Conservation (phyloP, 768 basidiomycete genomes). For the Rhodotorula graminis region DNA sequence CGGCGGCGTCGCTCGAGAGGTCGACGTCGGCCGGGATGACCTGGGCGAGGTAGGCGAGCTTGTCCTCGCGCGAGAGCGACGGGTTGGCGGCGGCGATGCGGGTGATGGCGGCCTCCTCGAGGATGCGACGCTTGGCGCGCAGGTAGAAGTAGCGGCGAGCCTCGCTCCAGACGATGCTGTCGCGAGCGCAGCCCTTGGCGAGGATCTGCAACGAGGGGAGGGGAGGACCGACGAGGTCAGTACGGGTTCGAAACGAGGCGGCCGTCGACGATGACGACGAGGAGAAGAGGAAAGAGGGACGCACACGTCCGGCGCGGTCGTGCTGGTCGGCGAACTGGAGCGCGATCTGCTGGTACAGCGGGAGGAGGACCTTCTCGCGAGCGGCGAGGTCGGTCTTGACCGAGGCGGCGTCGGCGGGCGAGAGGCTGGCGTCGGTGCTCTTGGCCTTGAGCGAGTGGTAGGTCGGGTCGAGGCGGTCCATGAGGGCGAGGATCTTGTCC, state of each 20-base stretch:
- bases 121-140: conserved; percentile 46
- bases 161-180: conserved; percentile 41
- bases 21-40: conserved; percentile 43
- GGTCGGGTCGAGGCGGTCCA: conserved; percentile 84
- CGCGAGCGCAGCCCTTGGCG: conserved; percentile 44
- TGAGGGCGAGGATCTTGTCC: conserved; percentile 79
- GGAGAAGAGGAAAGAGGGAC: background rate
- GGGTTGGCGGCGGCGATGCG: conserved; percentile 48
- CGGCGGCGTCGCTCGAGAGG: conserved; percentile 40
- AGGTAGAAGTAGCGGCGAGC: conserved; percentile 48
- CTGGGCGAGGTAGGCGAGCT: conserved; percentile 40
- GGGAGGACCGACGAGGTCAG: background rate
- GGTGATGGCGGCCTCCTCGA: conserved; percentile 45
- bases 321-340: conserved; percentile 93
- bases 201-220: conserved; percentile 26
- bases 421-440: conserved; percentile 68
- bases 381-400: conserved; percentile 65
- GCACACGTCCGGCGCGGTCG: conserved; percentile 50
- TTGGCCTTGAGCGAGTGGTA: conserved; percentile 76
- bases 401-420: conserved; percentile 66
- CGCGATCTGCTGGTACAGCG: conserved; percentile 90
- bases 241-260: background rate
- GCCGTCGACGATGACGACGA: too few species aligned
- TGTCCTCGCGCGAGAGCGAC: conserved; percentile 46
- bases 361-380: conserved; percentile 74